Evolutionary conservation across 2,329 filamentous ascomycete species (phyloP).

Genomic region (Fusarium neocosmosporiellum): DNA sequence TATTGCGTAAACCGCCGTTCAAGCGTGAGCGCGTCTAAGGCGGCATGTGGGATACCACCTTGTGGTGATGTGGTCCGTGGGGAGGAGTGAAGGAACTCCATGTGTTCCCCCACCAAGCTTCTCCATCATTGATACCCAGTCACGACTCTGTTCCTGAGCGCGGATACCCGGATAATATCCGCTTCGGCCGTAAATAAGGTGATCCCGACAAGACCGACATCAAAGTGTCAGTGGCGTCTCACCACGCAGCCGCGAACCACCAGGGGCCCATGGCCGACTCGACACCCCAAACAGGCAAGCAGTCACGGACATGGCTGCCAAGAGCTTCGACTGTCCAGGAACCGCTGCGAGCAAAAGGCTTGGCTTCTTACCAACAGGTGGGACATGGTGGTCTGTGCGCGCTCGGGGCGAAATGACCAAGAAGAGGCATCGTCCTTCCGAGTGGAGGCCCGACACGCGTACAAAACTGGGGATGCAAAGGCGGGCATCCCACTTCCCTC

Average conservation of each 20-base stretch:
- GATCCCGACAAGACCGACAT: neutral
- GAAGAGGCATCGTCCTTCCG: neutral
- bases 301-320: neutral
- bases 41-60: neutral
- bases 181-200: neutral
- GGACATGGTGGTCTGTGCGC: neutral
- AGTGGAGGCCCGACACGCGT: neutral
- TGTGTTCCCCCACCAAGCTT: neutral
- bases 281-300: neutral
- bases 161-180: neutral
- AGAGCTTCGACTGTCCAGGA: neutral
- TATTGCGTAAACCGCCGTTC: neutral
- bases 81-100: neutral
- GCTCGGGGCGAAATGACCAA: neutral
- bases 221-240: neutral
- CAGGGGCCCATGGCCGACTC: neutral
- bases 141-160: neutral
- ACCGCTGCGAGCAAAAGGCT: neutral
- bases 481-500: neutral
- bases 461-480: neutral
- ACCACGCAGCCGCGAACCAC: neutral
- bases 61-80: neutral
- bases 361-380: neutral
- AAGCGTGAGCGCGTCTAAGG: neutral
- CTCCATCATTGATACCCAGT: neutral